Conservation (phyloP, 2,329 filamentous ascomycete genomes). For the Aspergillus sp. region DNA sequence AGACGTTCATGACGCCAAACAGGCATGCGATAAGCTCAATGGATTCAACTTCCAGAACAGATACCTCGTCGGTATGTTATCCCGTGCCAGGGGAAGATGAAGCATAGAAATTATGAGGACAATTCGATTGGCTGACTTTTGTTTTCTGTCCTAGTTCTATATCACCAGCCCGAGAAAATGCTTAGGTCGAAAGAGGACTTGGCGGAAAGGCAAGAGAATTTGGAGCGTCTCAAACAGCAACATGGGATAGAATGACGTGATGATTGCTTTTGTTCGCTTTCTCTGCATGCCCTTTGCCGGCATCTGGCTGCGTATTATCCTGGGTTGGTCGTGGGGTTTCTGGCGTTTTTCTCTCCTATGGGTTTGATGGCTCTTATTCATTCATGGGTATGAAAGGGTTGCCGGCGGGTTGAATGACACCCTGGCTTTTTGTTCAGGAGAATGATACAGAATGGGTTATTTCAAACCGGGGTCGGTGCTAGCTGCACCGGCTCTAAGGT, state of each 20-base stretch:
- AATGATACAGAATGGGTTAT: conserved; percentile 26
- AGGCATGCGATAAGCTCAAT: conserved; percentile 98
- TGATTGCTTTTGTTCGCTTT: conserved; percentile 31
- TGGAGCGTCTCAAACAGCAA: conserved; percentile 97
- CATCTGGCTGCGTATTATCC: conserved; percentile 37
- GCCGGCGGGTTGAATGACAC: conserved; percentile 32
- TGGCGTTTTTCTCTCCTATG: conserved; percentile 41
- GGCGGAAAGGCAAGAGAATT: conserved; percentile 88
- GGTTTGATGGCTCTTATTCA: conserved; percentile 34
- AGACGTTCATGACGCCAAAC: conserved; percentile 98
- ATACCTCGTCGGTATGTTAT: conserved; percentile 86
- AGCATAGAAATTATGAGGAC: not conserved
- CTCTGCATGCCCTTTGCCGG: conserved; percentile 36
- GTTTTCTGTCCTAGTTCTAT: conserved; percentile 56
- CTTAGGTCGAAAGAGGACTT: conserved; percentile 89
- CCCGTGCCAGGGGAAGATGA: not conserved
- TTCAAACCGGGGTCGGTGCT: conserved; percentile 20
- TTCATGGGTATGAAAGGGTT: conserved; percentile 31
- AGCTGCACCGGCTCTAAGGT: conserved; percentile 19
- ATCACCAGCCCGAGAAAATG: conserved; percentile 79
- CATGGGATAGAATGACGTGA: conserved; percentile 91
- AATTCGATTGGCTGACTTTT: conserved; percentile 11
- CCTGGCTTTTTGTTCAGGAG: conserved; percentile 19
- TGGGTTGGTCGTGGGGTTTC: conserved; percentile 44
- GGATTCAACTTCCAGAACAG: conserved; percentile 99